Percentiles rank a stretch among this genome's conserved stretches.
These are phyloP conservation scores for Dalbergia oliveri DNA, from an alignment of 306 rosid species.

Conservation along the genomic window DNA sequence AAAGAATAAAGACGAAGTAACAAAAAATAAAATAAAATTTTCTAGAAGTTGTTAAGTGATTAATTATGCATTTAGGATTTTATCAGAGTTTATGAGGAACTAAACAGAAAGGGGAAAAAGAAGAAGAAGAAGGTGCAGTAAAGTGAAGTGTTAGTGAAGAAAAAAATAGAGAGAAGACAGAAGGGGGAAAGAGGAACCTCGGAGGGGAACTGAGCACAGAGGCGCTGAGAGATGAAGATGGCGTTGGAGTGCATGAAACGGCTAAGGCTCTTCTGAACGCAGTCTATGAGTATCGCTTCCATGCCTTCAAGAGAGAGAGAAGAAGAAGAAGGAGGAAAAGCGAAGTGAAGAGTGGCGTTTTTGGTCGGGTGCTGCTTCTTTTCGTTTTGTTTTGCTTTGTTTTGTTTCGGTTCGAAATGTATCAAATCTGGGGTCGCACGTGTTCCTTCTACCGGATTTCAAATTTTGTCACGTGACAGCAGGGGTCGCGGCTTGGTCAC, in stretches of 20 bases:
- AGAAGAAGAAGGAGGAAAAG: conserved; percentile 5
- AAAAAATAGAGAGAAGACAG: background rate
- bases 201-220: conserved; percentile 84
- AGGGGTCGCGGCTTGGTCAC: background rate
- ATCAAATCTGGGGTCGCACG: conserved; percentile 61
- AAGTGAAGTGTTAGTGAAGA: conserved; percentile 1
- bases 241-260: conserved; percentile 86
- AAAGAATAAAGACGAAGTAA: too few relatives aligned
- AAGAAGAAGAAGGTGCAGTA: background rate
- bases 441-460: conserved; percentile 41
- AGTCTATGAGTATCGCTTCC: conserved; percentile 83
- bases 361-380: conserved; percentile 25
- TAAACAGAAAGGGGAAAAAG: background rate
- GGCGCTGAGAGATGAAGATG: conserved; percentile 90
- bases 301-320: conserved; percentile 56
- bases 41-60: background rate
- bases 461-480: conserved; percentile 58
- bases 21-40: background rate
- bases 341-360: background rate
- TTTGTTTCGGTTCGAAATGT: conserved; percentile 38
- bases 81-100: conserved; percentile 14
- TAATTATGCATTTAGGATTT: background rate
- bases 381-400: conserved; percentile 34
- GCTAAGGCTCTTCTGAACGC: conserved; percentile 79
- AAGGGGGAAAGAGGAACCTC: conserved; percentile 40